Conservation (phyloP, 2,329 filamentous ascomycete genomes). For the Xylariaceae sp. region DNA sequence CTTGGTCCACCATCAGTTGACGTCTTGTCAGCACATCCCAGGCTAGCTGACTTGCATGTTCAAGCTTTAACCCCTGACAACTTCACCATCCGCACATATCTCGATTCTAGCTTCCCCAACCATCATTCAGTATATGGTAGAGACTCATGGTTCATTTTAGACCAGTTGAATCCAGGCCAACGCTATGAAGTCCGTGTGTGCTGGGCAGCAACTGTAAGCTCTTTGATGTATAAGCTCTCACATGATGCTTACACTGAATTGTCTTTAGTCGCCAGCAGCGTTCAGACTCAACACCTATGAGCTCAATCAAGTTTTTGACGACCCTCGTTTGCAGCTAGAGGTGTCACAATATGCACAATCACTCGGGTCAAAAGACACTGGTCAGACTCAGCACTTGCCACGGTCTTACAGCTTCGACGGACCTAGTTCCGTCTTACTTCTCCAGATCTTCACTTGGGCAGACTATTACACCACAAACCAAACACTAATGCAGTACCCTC, state of each 20-base stretch:
- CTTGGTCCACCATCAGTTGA: constrained; percentile 61
- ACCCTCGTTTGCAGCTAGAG: constrained; percentile 61
- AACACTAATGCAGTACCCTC: constrained; percentile 71
- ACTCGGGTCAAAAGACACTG: constrained; percentile 37
- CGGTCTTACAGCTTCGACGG: constrained; percentile 14
- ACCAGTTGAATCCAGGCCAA: constrained; percentile 64
- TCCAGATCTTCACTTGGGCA: constrained; percentile 73
- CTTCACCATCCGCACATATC: constrained; percentile 57
- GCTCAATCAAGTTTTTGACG: constrained; percentile 42
- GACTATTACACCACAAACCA: constrained; percentile 79
- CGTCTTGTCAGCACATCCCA: constrained; percentile 54
- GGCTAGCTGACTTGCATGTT: constrained; percentile 60
- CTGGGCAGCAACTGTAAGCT: constrained; percentile 85
- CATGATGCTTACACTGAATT: constrained; percentile 12
- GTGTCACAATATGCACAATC: constrained; percentile 60
- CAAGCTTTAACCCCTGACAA: constrained; percentile 59
- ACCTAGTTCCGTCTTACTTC: constrained; percentile 59
- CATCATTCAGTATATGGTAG: constrained; percentile 51
- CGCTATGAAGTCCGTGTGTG: constrained; percentile 91
- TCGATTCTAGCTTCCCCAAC: constrained; percentile 68
- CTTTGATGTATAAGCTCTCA: constrained; percentile 13
- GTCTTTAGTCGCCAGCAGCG: constrained; percentile 73
- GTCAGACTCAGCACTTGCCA: constrained; percentile 5
- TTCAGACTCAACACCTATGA: constrained; percentile 69
- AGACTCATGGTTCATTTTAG: constrained; percentile 77